A percentile compares a stretch with the other conserved stretches of the same genome.
Evolutionary conservation across 352 stramenopile genomes (phyloP).

Genomic region (Phytophthora parvispora): DNA sequence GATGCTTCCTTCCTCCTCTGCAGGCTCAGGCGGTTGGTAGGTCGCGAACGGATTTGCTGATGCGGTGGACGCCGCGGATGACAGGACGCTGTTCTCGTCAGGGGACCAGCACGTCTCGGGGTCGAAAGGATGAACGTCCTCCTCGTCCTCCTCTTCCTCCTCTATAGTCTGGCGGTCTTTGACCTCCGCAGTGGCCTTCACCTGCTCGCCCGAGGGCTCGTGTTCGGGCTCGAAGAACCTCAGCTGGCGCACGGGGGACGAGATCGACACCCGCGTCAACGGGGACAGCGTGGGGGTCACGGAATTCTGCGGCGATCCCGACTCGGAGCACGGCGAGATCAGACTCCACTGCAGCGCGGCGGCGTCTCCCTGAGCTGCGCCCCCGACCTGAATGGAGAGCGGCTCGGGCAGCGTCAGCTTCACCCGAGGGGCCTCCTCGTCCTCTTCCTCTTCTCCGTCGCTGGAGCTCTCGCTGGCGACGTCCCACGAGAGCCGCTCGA

Average conservation of each 20-base stretch:
- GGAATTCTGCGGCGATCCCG: slow-evolving; percentile 17
- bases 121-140: slow-evolving; percentile 19
- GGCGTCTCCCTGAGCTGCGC: background rate
- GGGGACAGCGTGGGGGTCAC: slow-evolving; percentile 17
- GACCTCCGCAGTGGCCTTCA: background rate
- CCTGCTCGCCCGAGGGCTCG: slow-evolving; percentile 13
- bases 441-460: slow-evolving; percentile 5
- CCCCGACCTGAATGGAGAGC: slow-evolving; percentile 19
- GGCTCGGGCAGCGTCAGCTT: slow-evolving; percentile 11
- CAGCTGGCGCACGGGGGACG: slow-evolving; percentile 19
- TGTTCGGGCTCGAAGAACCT: slow-evolving; percentile 34
- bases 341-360: slow-evolving; percentile 45
- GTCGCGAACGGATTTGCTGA: slow-evolving; percentile 23
- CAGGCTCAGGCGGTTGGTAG: slow-evolving; percentile 3
- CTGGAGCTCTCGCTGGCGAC: slow-evolving; percentile 16
- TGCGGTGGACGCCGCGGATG: slow-evolving; percentile 2
- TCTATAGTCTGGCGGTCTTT: background rate
- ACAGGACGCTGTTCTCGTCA: slow-evolving; percentile 18
- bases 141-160: slow-evolving; percentile 17
- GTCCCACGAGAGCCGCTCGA: slow-evolving; percentile 43
- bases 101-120: slow-evolving; percentile 31
- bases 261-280: slow-evolving; percentile 27
- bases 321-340: slow-evolving; percentile 64
- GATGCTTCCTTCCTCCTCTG: background rate
- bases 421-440: background rate